These are phyloP conservation scores for Coemansia sp. DNA, from an alignment of 192 early-diverging fungal genomes.

Conservation along the genomic window DNA sequence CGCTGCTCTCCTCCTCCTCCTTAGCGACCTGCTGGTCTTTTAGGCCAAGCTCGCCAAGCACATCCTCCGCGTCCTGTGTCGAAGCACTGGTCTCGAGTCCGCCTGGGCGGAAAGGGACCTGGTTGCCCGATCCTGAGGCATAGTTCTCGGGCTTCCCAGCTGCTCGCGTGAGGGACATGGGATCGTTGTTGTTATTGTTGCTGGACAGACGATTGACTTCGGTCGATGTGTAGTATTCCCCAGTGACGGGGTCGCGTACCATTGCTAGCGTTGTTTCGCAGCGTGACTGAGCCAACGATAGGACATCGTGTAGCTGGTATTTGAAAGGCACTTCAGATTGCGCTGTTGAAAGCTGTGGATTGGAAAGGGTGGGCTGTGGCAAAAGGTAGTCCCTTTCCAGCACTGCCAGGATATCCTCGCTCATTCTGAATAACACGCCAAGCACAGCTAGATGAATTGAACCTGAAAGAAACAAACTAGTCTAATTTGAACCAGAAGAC, in stretches of 20 bases:
- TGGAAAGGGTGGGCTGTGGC: slow-evolving; percentile 20
- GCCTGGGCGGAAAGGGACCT: slow-evolving; percentile 49
- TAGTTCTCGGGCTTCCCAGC: slow-evolving; percentile 31
- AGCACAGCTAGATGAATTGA: not conserved
- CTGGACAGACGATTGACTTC: slow-evolving; percentile 10
- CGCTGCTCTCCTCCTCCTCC: slow-evolving; percentile 2
- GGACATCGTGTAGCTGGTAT: slow-evolving; percentile 22
- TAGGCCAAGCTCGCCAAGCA: not conserved
- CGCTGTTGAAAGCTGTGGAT: slow-evolving; percentile 31
- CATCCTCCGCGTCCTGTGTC: not conserved
- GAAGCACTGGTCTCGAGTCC: slow-evolving; percentile 17
- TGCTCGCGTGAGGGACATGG: slow-evolving; percentile 42
- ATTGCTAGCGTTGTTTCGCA: slow-evolving; percentile 26
- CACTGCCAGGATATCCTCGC: slow-evolving; percentile 21
- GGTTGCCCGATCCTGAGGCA: slow-evolving; percentile 27
- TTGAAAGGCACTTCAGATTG: slow-evolving; percentile 19
- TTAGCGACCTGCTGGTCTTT: not conserved
- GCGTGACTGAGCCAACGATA: slow-evolving; percentile 25
- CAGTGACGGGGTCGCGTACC: slow-evolving; percentile 39
- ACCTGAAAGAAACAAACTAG: no score
- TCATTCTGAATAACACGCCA: slow-evolving; percentile 12
- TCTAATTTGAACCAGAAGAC: not conserved
- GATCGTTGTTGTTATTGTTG: not conserved
- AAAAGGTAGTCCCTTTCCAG: slow-evolving; percentile 43
- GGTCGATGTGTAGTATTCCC: slow-evolving; percentile 32